Base-by-base conservation (phyloP, 306 rosid species). In the Citrullus amarus region DNA sequence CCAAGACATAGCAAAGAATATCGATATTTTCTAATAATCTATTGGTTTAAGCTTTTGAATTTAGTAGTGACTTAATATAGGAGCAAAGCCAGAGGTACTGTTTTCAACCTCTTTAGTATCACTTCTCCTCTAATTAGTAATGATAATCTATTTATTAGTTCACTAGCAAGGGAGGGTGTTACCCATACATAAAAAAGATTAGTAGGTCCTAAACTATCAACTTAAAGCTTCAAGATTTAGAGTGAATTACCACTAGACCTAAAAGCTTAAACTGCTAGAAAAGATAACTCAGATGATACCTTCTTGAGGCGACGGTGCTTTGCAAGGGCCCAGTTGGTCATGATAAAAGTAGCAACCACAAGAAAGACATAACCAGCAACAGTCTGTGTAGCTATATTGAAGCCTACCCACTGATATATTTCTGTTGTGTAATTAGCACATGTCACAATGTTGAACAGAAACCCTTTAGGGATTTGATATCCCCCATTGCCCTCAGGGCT, bases 381-480 rank as follows among this genome's bases (percentile, higher is more conserved):
- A 30, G 99, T 91, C 85, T 92, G 99, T 4, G 99, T 92, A 9
- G 98, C 97, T 74, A 96, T 80, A 83, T 95, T 96, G 90, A 96
- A 96, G 9, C 99, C 99, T 82, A 96, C 53, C 99, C 99, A 96
- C 87, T 96, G 99, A 83, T 96, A 96, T 73, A 96, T 96, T 86
- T 96, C 99, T 1, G 98, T 96, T 10, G 99, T 91, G 68, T 96
- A 96, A 81, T 96, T 96, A 53, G 99, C 99, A 80, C 99, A 96
- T 14, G 98, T 96, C 80, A 92, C 98, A 55, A 96, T 86, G 62
- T 89, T 92, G 91, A 96, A 96, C 73, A 96, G 89, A 86, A 92
- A 96, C 51, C 99, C 99, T 13, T 55, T 78, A 16, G 98, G 99
- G 61, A 96, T 96, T 81, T 96, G 99, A 81, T 96, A 96, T 48